Evolutionary conservation across 768 basidiomycete genomes (phyloP).

Genomic region (Boletus patriciae): DNA sequence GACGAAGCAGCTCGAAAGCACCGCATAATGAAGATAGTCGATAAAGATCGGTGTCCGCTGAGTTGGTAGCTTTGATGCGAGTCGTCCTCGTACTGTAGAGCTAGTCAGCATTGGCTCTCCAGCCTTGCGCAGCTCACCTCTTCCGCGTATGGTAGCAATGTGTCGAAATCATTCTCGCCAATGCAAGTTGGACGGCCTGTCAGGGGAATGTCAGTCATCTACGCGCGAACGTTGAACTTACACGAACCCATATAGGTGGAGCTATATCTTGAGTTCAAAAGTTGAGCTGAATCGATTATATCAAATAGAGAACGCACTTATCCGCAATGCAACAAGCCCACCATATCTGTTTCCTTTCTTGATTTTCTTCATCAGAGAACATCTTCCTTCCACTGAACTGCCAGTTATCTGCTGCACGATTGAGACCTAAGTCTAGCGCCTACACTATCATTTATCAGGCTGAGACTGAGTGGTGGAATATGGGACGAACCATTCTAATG

Average conservation of each 20-base stretch:
- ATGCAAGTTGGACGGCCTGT: slow-evolving; percentile 68
- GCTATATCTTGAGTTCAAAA: slow-evolving; percentile 48
- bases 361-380: slow-evolving; percentile 65
- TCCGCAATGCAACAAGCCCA: slow-evolving; percentile 74
- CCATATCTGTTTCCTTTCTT: slow-evolving; percentile 76
- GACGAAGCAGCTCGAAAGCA: slow-evolving; percentile 56
- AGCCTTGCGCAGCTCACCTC: slow-evolving; percentile 39
- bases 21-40: slow-evolving; percentile 46
- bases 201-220: slow-evolving; percentile 10
- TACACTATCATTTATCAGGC: slow-evolving; percentile 27
- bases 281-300: slow-evolving; percentile 1
- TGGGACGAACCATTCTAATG: slow-evolving; percentile 60
- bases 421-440: slow-evolving; percentile 81
- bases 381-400: slow-evolving; percentile 58
- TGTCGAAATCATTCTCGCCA: slow-evolving; percentile 68
- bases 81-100: slow-evolving; percentile 56
- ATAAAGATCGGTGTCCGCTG: slow-evolving; percentile 42
- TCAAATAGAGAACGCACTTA: slow-evolving; percentile 46
- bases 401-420: slow-evolving; percentile 78
- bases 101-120: slow-evolving; percentile 7
- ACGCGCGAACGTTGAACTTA: background rate
- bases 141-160: slow-evolving; percentile 55
- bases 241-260: slow-evolving; percentile 70
- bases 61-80: slow-evolving; percentile 51
- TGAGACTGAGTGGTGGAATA: background rate